These are phyloP conservation scores for Botrytis hyacinthi DNA, from an alignment of 2,329 filamentous ascomycete species.

Conservation along the genomic window DNA sequence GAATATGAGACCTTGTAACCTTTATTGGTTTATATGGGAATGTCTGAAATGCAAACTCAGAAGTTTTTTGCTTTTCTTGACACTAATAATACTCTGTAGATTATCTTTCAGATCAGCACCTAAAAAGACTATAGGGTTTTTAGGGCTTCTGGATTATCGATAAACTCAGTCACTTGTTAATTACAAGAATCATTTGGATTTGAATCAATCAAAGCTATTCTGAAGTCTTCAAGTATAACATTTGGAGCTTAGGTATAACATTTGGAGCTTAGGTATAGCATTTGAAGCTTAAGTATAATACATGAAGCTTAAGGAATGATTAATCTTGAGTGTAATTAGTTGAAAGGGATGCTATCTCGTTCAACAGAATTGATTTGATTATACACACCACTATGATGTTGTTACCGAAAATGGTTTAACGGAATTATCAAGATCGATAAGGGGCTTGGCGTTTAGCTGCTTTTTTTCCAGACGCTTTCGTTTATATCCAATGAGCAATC, in stretches of 20 bases:
- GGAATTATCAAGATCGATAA: not conserved
- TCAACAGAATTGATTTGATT: not conserved
- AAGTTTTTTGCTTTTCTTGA: not conserved
- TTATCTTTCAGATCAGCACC: not conserved
- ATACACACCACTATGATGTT: not conserved
- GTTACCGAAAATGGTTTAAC: not conserved
- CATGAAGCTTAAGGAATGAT: not conserved
- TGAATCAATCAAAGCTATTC: not conserved
- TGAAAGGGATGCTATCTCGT: not conserved
- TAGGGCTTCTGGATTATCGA: not conserved
- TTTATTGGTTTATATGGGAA: slow-evolving; percentile 7
- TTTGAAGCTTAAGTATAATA: not conserved
- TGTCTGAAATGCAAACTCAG: not conserved
- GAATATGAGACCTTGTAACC: not conserved
- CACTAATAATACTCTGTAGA: not conserved
- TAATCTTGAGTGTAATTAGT: not conserved
- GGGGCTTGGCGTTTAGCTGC: not conserved
- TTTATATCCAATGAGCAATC: not conserved
- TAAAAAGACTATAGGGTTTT: not conserved
- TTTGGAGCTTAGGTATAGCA: not conserved
- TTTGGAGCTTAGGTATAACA: not conserved
- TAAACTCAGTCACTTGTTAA: not conserved
- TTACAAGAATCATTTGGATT: not conserved
- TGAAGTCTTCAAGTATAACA: not conserved
- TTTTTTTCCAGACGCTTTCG: not conserved